Percentiles rank a stretch among this genome's conserved stretches.
phyloP scores from a whole-genome alignment of 176 grass and related monocot species.

The Tillandsia fasciculata region DNA sequence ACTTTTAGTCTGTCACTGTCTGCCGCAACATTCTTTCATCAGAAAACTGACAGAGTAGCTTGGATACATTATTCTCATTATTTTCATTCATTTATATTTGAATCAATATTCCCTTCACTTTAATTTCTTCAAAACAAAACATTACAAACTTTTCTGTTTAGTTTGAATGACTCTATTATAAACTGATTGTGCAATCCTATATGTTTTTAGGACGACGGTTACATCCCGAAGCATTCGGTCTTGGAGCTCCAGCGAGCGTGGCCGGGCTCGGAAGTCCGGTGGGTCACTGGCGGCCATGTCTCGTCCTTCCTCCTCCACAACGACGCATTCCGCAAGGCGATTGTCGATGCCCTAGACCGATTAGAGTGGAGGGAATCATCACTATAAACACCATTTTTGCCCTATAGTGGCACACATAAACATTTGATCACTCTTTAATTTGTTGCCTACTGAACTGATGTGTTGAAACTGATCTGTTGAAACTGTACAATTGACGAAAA shows the following conservation, averaged over 20 bases:
- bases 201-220: conserved; percentile 63
- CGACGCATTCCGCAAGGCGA: conserved; percentile 80
- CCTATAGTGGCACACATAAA: background rate
- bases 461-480: background rate
- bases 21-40: background rate
- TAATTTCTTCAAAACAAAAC: too few species aligned
- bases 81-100: too few species aligned
- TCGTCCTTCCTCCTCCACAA: conserved; percentile 89
- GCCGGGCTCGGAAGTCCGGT: conserved; percentile 80
- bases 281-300: conserved; percentile 83
- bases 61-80: too few species aligned
- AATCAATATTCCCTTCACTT: background rate
- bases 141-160: background rate
- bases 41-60: too few species aligned
- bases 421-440: too few species aligned
- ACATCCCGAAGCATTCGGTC: conserved; percentile 86
- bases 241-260: conserved; percentile 87
- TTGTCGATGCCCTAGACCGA: conserved; percentile 61
- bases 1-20: too few species aligned
- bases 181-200: too few species aligned
- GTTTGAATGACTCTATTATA: background rate
- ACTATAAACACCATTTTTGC: background rate
- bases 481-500: background rate
- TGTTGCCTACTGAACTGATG: too few species aligned
- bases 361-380: conserved; percentile 26